Base-by-base conservation (phyloP, 352 stramenopile genomes). In the Pseudoperonospora humuli region DNA sequence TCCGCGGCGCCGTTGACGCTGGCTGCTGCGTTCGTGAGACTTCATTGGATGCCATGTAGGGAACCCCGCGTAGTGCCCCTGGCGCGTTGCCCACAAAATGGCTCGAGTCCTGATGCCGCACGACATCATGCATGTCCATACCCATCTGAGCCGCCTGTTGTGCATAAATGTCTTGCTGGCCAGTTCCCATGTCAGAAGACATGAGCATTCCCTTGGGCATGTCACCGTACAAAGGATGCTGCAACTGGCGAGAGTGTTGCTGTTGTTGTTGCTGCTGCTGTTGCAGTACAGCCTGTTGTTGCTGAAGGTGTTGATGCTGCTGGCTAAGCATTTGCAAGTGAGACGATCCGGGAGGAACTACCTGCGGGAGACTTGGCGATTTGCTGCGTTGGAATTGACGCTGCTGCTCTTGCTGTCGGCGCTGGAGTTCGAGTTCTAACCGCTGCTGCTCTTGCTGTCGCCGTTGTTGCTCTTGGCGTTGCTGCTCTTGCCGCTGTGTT, bases 81-180 rank as follows among this genome's bases (percentile, higher is more conserved):
- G 38, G 39, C n/a, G 43, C 39, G 39, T 18, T 48, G 21, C 49
- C 42, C 7, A 64, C 32, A 44, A 64, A 67, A 27, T 69, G 62
- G 19, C 45, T 51, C 25, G 57, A 61, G 35, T 75, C 58, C 32
- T 76, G 68, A 23, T 72, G 60, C 4, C 69, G 63, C 40, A 70
- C 59, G 14, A 77, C 63, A 25, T 77, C 69, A 35, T 80, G 68
- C 50, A 80, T 70, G 17, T 80, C 66, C 50, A 80, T 73, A 7
- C 66, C 57, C 57, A 77, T 72, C 28, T 74, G 67, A 28, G 67
- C 60, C 18, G 66, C 50, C 33, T 77, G 66, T 34, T 77, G 67
- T 13, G 25, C 54, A 27, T 77, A 80, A 5, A 80, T 56, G 20
- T 80, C 69, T 57, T 80, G 65, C 28, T 76, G 69, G 14, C 34